Evolutionary conservation across 2,329 filamentous ascomycete species (phyloP), one percentile per base, ranked within the genome.

Genomic region (Cladophialophora psammophila): DNA sequence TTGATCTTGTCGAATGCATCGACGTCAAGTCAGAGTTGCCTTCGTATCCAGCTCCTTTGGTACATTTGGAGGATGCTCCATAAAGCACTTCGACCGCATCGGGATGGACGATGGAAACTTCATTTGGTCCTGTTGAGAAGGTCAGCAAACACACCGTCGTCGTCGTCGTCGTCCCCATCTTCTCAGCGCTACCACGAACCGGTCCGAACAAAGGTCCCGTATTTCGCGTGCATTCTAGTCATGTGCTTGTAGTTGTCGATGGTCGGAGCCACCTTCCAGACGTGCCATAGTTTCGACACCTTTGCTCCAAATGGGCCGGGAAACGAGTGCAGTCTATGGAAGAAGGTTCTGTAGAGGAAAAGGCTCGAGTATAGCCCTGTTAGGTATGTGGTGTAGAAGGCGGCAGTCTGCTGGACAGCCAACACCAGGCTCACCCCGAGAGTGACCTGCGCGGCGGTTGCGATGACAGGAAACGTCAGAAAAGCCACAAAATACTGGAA

Each of bases 11-110:
- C n/a, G 76, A 77, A 53, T 81, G 78, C 64, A 84, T 71, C 0
- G 80, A 80, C 0, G 69, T 67, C 9, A 76, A 72, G 31, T 76
- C 78, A n/a, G 56, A 60, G n/a, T 71, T 75, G 18, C 63, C 61
- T 38, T 79, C 77, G 68, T 84, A 84, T 75, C 77, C 82, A 0
- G 76, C 70, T 1, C 71, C 72, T 66, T 83, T 84, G 18, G 65
- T 70, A 36, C 79, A 82, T 67, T 75, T 74, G 1, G 80, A 75
- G 35, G 75, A 71, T 3, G 73, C 61, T 0, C 78, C 79, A 57
- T 81, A 81, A 10, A 83, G 76, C 57, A 69, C 63, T 71, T 79
- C 63, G 67, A 80, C 69, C 67, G 73, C 76, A n/a, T 66, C 50
- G 34, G 64, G 67, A 32, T 71, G 60, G 20, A 56, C 61, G 12